Conservation (phyloP, 164 flowering plant species). For the Chloranthus sessilifolius region DNA sequence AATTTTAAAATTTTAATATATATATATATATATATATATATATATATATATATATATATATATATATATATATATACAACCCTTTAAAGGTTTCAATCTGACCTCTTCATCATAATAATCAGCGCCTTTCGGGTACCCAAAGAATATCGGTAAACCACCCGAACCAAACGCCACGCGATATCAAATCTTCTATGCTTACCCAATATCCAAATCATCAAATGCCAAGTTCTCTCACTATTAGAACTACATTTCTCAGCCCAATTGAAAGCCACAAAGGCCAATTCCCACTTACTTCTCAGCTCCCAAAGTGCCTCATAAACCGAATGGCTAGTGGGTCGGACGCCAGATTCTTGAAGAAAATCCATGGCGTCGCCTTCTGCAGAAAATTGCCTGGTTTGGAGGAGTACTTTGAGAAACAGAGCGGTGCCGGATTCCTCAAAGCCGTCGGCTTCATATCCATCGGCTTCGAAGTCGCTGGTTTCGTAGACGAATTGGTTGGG, state of each 20-base stretch:
- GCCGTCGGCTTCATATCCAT: neutral
- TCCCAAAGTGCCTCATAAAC: slow-evolving; percentile 54
- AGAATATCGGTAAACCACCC: slow-evolving; percentile 34
- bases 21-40: too few relatives aligned
- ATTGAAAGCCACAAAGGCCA: slow-evolving; percentile 64
- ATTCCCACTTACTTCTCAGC: slow-evolving; percentile 60
- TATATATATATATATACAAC: too few relatives aligned
- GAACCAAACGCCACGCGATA: slow-evolving; percentile 70
- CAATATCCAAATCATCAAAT: slow-evolving; percentile 74
- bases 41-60: too few relatives aligned
- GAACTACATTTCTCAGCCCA: slow-evolving; percentile 57
- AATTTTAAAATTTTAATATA: too few relatives aligned
- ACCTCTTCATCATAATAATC: slow-evolving; percentile 81
- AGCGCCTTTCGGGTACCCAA: slow-evolving; percentile 39
- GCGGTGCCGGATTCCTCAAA: slow-evolving; percentile 15
- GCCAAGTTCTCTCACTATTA: slow-evolving; percentile 27
- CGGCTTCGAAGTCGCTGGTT: slow-evolving; percentile 7
- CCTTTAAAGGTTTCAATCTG: too few relatives aligned
- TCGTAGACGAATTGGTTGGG: slow-evolving; percentile 8
- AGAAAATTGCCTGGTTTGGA: slow-evolving; percentile 23
- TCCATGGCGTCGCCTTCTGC: slow-evolving; percentile 44
- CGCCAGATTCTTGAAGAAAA: slow-evolving; percentile 38
- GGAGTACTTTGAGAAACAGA: slow-evolving; percentile 29
- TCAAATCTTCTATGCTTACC: slow-evolving; percentile 56
- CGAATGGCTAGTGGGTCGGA: slow-evolving; percentile 30